These are phyloP conservation scores for Alternaria ethzedia DNA, from an alignment of 2,329 filamentous ascomycete genomes.

Conservation along the genomic window DNA sequence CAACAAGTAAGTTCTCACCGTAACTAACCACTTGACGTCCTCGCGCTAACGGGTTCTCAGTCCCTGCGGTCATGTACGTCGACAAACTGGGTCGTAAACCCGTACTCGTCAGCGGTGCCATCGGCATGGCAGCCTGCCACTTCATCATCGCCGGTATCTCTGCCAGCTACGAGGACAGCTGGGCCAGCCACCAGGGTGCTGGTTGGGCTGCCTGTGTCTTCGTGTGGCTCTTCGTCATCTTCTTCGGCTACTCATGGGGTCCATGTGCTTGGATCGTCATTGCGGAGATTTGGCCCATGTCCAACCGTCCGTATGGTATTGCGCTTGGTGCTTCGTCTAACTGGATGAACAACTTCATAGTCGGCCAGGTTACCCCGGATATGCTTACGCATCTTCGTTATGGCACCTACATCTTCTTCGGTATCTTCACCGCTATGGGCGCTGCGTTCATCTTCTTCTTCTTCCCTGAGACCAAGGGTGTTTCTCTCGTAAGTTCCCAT, in stretches of 20 bases:
- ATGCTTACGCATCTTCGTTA: constrained; percentile 70
- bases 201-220: constrained; percentile 74
- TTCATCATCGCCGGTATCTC: constrained; percentile 75
- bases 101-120: constrained; percentile 66
- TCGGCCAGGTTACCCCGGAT: constrained; percentile 73
- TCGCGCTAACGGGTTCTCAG: not conserved
- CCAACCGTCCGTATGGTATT: constrained; percentile 71
- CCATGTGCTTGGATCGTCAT: constrained; percentile 78
- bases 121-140: constrained; percentile 74
- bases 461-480: constrained; percentile 62
- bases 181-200: constrained; percentile 62
- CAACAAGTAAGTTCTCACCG: constrained; percentile 36
- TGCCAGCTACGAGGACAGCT: constrained; percentile 66
- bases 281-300: constrained; percentile 75
- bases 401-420: constrained; percentile 76
- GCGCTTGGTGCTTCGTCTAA: constrained; percentile 65
- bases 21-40: fast-evolving
- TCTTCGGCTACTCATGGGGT: constrained; percentile 79
- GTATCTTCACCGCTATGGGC: constrained; percentile 67
- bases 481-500: constrained; percentile 54
- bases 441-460: constrained; percentile 61
- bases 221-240: constrained; percentile 76
- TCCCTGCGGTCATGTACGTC: constrained; percentile 70
- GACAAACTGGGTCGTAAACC: constrained; percentile 71
- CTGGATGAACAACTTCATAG: constrained; percentile 63